Evolutionary conservation across 2,329 filamentous ascomycete genomes (phyloP).

Genomic region (Claviceps quebecensis): DNA sequence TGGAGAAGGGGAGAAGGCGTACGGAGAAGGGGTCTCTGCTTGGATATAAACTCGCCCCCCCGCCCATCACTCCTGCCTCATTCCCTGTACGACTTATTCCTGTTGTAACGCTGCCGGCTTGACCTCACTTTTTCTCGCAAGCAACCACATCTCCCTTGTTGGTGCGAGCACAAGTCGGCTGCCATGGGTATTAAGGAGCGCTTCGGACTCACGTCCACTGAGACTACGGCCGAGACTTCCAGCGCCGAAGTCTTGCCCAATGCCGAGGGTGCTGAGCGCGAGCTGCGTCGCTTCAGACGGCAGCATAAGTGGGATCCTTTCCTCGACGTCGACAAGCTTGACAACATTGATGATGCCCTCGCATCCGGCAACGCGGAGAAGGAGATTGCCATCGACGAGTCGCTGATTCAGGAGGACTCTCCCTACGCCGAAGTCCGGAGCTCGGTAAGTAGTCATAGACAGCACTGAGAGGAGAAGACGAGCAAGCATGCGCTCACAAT

Average conservation of each 20-base stretch:
- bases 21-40: not conserved
- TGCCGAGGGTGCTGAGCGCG: constrained; percentile 10
- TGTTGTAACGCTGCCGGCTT: not conserved
- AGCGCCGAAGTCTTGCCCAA: constrained; percentile 10
- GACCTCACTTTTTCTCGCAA: not conserved
- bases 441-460: constrained; percentile 8
- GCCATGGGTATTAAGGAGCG: constrained; percentile 12
- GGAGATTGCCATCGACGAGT: constrained; percentile 30
- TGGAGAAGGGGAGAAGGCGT: not conserved
- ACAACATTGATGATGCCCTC: constrained; percentile 35
- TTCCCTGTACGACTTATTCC: not conserved
- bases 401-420: constrained; percentile 38
- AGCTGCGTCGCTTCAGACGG: constrained; percentile 29
- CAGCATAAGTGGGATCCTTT: constrained; percentile 45
- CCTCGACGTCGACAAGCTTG: constrained; percentile 35
- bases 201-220: constrained; percentile 9
- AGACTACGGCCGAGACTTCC: constrained; percentile 7
- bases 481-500: too few species aligned
- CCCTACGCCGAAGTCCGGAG: constrained; percentile 16
- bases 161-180: not conserved
- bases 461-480: not conserved
- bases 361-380: constrained; percentile 29
- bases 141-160: not conserved
- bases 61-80: not conserved
- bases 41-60: constrained; percentile 5